These are phyloP conservation scores for Aureobasidium pullulans DNA, from an alignment of 2,329 filamentous ascomycete genomes.

Conservation along the genomic window DNA sequence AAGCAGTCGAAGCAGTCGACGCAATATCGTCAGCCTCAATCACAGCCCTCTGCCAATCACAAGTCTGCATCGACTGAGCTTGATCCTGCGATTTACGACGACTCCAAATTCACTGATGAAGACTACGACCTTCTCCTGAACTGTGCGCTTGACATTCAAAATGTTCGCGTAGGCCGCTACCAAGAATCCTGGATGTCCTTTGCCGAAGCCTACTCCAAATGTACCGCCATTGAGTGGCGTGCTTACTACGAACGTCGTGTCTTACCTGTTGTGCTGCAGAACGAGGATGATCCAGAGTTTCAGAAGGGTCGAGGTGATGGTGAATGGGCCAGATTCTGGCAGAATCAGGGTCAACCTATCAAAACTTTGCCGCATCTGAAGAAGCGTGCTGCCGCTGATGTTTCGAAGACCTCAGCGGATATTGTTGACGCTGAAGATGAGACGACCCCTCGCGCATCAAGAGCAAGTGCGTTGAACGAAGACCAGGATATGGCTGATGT, in stretches of 20 bases:
- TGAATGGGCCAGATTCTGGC: constrained; percentile 5
- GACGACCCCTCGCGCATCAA: background rate
- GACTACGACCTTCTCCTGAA: constrained; percentile 16
- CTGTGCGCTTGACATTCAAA: constrained; percentile 16
- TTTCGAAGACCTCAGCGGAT: background rate
- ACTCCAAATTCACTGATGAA: constrained; percentile 27
- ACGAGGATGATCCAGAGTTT: background rate
- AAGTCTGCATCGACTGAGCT: background rate
- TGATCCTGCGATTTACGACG: background rate
- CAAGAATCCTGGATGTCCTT: constrained; percentile 23
- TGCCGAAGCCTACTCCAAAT: constrained; percentile 15
- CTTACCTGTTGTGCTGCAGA: constrained; percentile 19
- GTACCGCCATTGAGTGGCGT: constrained; percentile 23
- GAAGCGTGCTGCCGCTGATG: background rate
- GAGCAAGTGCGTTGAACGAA: background rate
- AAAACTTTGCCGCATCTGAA: background rate
- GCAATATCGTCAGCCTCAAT: background rate
- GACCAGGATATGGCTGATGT: background rate
- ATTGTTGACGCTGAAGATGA: background rate
- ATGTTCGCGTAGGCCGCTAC: constrained; percentile 10
- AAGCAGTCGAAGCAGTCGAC: background rate
- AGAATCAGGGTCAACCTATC: constrained; percentile 9
- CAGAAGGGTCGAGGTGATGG: background rate
- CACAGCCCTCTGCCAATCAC: background rate
- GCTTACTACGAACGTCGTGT: constrained; percentile 22